A percentile compares a stretch with the other conserved stretches of the same genome.
These are phyloP conservation scores for Xylariaceae sp. DNA, from an alignment of 2,329 filamentous ascomycete genomes.

Conservation along the genomic window DNA sequence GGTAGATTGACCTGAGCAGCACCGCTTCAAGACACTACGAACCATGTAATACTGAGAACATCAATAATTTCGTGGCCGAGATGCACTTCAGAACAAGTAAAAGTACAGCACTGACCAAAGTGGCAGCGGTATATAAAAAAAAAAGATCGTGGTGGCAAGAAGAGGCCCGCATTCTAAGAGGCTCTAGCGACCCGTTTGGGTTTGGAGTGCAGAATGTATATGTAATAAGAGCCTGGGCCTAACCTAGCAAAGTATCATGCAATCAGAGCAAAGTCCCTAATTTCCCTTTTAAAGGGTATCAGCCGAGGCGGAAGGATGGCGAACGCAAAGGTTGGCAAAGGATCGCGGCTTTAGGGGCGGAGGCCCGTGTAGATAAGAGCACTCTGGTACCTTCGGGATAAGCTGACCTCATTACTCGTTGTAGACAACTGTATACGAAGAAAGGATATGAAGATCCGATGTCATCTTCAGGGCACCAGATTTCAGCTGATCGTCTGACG, in stretches of 20 bases:
- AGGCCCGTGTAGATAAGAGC: not conserved
- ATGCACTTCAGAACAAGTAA: not conserved
- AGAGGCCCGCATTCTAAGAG: slow-evolving; percentile 9
- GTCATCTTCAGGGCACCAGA: slow-evolving; percentile 1
- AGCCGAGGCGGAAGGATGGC: not conserved
- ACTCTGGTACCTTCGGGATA: no score
- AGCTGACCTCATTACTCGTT: slow-evolving; percentile 13
- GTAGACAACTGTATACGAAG: slow-evolving; percentile 4
- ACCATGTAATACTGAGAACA: not conserved
- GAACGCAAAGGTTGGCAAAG: not conserved
- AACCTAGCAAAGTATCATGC: slow-evolving; percentile 1
- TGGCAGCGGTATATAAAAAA: not conserved
- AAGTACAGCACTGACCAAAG: not conserved
- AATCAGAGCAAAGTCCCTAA: slow-evolving; percentile 24
- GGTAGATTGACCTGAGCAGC: not conserved
- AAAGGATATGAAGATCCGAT: not conserved
- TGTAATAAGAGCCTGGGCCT: slow-evolving; percentile 1
- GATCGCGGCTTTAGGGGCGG: slow-evolving; percentile 1
- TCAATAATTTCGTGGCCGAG: not conserved
- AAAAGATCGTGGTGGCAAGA: not conserved
- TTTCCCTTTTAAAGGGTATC: slow-evolving; percentile 13
- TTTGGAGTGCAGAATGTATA: slow-evolving; percentile 1
- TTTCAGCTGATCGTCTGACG: slow-evolving; percentile 9
- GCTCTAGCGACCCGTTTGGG: not conserved
- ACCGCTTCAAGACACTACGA: not conserved